Evolutionary conservation across 257 asterid genomes (phyloP).

Genomic region (Gynochthodes officinalis): DNA sequence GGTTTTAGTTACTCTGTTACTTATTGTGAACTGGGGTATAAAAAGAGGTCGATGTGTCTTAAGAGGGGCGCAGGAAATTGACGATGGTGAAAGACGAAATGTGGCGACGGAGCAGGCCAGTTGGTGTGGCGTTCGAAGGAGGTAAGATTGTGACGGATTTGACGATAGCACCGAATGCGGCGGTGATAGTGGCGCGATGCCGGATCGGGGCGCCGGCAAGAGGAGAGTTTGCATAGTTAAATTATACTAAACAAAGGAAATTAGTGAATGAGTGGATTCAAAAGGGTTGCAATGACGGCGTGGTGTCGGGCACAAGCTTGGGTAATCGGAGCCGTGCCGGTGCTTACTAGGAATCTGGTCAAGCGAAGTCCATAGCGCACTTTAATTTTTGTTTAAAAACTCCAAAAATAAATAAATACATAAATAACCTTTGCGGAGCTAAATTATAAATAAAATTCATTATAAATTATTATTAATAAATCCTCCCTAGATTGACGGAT

Average conservation of each 20-base stretch:
- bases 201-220: conserved; percentile 70
- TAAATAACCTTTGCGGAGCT: no score
- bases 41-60: conserved; percentile 27
- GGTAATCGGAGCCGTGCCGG: conserved; percentile 1
- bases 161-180: conserved; percentile 26
- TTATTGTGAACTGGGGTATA: conserved; percentile 35
- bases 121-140: conserved; percentile 24
- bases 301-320: neutral
- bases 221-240: conserved; percentile 75
- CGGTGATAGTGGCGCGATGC: conserved; percentile 41
- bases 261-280: neutral
- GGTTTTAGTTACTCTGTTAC: conserved; percentile 24
- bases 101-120: conserved; percentile 19
- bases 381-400: no score
- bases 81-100: conserved; percentile 23
- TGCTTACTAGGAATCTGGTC: neutral
- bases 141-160: conserved; percentile 13
- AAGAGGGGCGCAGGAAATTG: conserved; percentile 39
- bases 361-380: neutral
- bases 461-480: no score
- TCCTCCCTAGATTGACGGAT: no score
- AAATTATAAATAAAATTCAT: no score
- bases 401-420: no score
- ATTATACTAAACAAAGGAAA: neutral
- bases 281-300: neutral